A percentile compares a stretch with the other conserved stretches of the same genome.
These are phyloP conservation scores for Leccinum rimulosum DNA, from an alignment of 768 basidiomycete genomes.

Conservation along the genomic window DNA sequence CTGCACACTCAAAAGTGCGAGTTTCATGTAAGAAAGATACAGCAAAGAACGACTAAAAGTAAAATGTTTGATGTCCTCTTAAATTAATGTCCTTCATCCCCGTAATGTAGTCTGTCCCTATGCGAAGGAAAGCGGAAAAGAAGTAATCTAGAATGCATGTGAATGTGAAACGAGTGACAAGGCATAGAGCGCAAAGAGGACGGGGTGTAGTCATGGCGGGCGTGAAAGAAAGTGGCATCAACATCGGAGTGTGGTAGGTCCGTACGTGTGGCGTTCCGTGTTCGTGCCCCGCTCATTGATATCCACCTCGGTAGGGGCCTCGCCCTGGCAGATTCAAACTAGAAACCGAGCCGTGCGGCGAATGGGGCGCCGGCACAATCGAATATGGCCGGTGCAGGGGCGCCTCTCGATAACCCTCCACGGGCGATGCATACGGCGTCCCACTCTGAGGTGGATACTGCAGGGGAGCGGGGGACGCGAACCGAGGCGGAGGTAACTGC, in stretches of 20 bases:
- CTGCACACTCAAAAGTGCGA: background rate
- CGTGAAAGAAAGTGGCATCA: background rate
- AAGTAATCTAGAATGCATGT: conserved; percentile 15
- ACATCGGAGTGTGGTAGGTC: background rate
- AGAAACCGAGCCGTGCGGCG: background rate
- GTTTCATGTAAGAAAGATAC: background rate
- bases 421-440: conserved; percentile 21
- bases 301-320: conserved; percentile 26
- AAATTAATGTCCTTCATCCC: background rate
- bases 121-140: background rate
- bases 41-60: background rate
- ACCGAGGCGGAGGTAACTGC: conserved; percentile 17
- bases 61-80: background rate
- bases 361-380: background rate
- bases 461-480: conserved; percentile 40
- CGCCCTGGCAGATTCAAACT: conserved; percentile 29
- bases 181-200: background rate
- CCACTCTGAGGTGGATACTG: conserved; percentile 35
- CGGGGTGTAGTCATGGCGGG: conserved; percentile 17
- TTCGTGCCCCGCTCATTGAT: background rate
- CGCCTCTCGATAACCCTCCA: conserved; percentile 51
- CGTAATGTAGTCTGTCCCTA: conserved; percentile 6
- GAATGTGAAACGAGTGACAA: conserved; percentile 13
- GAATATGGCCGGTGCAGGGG: conserved; percentile 58
- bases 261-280: background rate